A percentile compares a stretch with the other conserved stretches of the same genome.
These are phyloP conservation scores for Xylaria sp. DNA, from an alignment of 495 filamentous ascomycete genomes.

Conservation along the genomic window DNA sequence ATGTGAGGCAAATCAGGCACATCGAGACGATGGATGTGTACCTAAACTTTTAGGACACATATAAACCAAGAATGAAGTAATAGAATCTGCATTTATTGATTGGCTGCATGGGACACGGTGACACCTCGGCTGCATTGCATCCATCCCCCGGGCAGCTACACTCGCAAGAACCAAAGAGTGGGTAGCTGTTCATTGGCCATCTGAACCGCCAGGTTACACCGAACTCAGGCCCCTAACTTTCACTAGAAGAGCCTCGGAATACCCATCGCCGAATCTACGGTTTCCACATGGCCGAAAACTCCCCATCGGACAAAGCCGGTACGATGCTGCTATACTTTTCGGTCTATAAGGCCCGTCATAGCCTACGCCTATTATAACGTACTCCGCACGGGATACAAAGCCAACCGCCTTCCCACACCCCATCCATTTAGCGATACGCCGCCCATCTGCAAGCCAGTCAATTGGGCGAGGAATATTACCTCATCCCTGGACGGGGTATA, in stretches of 20 bases:
- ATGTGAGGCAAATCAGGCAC: conserved; percentile 17
- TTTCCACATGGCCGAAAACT: conserved; percentile 10
- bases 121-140: conserved; percentile 27
- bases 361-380: background rate
- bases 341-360: background rate
- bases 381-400: conserved; percentile 16
- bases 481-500: conserved; percentile 5
- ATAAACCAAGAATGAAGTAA: conserved; percentile 25
- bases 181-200: conserved; percentile 21
- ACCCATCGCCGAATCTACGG: conserved; percentile 18
- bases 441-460: conserved; percentile 9
- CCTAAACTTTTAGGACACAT: conserved; percentile 18
- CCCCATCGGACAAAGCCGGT: conserved; percentile 23
- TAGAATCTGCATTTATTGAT: conserved; percentile 24
- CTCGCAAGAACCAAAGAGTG: background rate
- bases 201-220: conserved; percentile 21
- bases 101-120: conserved; percentile 21
- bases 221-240: background rate
- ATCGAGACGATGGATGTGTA: conserved; percentile 6
- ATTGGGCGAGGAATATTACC: background rate
- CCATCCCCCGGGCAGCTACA: conserved; percentile 15
- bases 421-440: conserved; percentile 1
- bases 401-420: conserved; percentile 3
- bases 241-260: conserved; percentile 27
- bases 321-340: background rate